A percentile compares a stretch with the other conserved stretches of the same genome.
Conservation (phyloP, 139 green algal genomes). For the Pleodorina starrii region DNA sequence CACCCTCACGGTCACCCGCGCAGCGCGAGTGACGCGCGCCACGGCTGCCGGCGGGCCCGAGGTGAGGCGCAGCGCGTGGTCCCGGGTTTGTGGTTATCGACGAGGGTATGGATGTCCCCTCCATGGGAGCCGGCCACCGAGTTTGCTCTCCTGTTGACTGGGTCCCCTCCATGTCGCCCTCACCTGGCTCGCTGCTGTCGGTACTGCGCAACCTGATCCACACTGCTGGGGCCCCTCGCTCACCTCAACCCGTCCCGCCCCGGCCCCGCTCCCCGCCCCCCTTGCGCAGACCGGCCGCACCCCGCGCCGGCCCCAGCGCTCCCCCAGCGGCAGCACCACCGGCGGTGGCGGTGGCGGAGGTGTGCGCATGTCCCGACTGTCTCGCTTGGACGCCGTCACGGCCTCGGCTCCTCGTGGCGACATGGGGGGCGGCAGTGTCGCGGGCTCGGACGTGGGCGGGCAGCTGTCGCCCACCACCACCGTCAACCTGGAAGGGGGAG, state of each 20-base stretch:
- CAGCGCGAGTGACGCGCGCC: slow-evolving; percentile 14
- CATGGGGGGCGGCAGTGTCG: neutral
- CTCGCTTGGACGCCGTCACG: neutral
- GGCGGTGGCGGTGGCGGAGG: neutral
- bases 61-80: neutral
- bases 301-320: neutral
- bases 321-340: neutral
- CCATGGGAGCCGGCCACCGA: neutral
- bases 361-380: neutral
- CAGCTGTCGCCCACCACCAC: neutral
- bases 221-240: neutral
- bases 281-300: neutral
- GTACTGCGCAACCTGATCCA: neutral
- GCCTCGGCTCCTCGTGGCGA: neutral
- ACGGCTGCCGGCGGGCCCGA: neutral
- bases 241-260: neutral
- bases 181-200: neutral
- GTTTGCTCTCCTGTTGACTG: neutral
- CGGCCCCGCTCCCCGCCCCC: neutral
- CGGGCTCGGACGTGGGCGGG: neutral
- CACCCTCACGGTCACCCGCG: slow-evolving; percentile 52
- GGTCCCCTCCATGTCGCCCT: neutral
- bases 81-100: neutral
- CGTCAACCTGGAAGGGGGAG: neutral
- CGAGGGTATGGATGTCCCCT: neutral